Conservation (phyloP, 2,329 filamentous ascomycete species). For the Torrubiella hemipterigena region DNA sequence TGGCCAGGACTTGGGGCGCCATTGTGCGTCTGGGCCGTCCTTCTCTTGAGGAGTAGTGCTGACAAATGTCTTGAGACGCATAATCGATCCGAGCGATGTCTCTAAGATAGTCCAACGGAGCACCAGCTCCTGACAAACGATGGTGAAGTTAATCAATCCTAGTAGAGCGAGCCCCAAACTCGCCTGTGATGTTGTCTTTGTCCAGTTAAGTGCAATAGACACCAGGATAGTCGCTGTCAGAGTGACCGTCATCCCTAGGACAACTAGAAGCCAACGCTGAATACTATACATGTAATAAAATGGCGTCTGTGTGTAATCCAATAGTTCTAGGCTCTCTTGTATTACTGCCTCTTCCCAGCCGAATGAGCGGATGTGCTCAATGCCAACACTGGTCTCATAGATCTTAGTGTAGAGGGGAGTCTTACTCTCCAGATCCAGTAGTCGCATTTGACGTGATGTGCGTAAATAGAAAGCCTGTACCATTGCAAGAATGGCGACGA, state of each 20-base stretch:
- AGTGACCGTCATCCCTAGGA: slow-evolving; percentile 34
- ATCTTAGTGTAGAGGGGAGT: slow-evolving; percentile 22
- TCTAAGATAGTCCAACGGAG: slow-evolving; percentile 4
- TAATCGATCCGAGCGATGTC: slow-evolving; percentile 5
- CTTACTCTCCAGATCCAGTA: slow-evolving; percentile 23
- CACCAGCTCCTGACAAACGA: slow-evolving; percentile 3
- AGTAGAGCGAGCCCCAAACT: slow-evolving; percentile 5
- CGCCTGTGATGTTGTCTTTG: slow-evolving; percentile 1
- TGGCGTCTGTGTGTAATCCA: slow-evolving; percentile 40
- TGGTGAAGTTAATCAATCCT: slow-evolving; percentile 3
- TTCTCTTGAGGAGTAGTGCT: slow-evolving; percentile 2
- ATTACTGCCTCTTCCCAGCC: slow-evolving; percentile 34
- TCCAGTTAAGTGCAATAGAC: slow-evolving; percentile 1
- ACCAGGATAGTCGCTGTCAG: slow-evolving; percentile 27
- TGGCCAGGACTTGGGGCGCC: slow-evolving; percentile 14
- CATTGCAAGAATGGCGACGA: no score
- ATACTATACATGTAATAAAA: slow-evolving; percentile 42
- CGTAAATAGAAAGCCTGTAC: slow-evolving; percentile 20
- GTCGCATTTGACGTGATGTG: slow-evolving; percentile 23
- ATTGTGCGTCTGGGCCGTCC: slow-evolving; percentile 6
- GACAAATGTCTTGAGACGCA: slow-evolving; percentile 3
- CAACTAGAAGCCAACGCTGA: slow-evolving; percentile 41
- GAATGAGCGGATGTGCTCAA: slow-evolving; percentile 39
- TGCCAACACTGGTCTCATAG: slow-evolving; percentile 30
- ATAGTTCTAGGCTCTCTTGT: slow-evolving; percentile 27